phyloP scores from a whole-genome alignment of 352 stramenopile species.

The Globisporangium paroecandrum region DNA sequence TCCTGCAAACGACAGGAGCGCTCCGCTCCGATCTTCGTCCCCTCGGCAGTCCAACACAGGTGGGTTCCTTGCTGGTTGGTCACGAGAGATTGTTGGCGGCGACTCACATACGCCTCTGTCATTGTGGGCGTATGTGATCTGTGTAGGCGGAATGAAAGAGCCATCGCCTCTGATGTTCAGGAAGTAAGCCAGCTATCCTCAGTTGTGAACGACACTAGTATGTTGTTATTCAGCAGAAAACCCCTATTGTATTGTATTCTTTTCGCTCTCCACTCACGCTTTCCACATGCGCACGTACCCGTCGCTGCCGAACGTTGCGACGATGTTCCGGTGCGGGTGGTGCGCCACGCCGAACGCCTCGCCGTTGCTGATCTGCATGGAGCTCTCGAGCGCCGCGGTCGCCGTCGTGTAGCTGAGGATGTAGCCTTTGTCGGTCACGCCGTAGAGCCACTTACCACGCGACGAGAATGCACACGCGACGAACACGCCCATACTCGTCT shows the following conservation, averaged over 20 bases:
- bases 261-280: slow-evolving; percentile 29
- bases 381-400: slow-evolving; percentile 57
- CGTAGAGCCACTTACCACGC: slow-evolving; percentile 83
- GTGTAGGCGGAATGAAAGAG: slow-evolving; percentile 9
- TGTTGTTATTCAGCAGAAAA: neutral
- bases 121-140: neutral
- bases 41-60: slow-evolving; percentile 4
- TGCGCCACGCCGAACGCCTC: slow-evolving; percentile 79
- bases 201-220: neutral
- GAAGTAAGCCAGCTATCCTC: slow-evolving; percentile 2
- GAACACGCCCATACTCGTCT: slow-evolving; percentile 76
- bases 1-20: neutral
- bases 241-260: neutral
- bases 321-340: slow-evolving; percentile 86
- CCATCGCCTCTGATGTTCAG: slow-evolving; percentile 20
- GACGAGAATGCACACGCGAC: slow-evolving; percentile 83
- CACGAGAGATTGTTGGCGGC: too few relatives aligned
- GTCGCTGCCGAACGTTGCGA: slow-evolving; percentile 87
- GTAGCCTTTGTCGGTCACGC: slow-evolving; percentile 83
- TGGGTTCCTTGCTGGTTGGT: neutral
- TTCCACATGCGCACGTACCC: slow-evolving; percentile 83
- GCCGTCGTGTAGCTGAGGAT: slow-evolving; percentile 66
- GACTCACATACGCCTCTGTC: too few relatives aligned
- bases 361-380: slow-evolving; percentile 81
- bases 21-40: slow-evolving; percentile 4